phyloP scores from a whole-genome alignment of 192 early-diverging fungal genomes.

The Coemansia sp. region DNA sequence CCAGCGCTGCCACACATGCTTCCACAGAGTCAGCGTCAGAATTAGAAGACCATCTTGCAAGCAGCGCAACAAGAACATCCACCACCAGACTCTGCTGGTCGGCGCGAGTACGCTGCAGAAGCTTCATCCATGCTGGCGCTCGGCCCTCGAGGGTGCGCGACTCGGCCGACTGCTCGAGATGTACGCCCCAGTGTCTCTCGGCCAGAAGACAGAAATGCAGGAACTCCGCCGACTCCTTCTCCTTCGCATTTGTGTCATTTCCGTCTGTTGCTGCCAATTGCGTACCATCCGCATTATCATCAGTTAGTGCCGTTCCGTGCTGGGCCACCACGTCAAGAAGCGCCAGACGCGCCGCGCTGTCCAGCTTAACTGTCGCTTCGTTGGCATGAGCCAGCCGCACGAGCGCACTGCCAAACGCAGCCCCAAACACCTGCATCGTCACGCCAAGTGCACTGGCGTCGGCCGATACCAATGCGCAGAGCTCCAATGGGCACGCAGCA shows the following conservation, averaged over 20 bases:
- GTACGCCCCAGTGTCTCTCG: conserved; percentile 26
- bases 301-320: neutral
- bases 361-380: neutral
- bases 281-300: neutral
- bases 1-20: conserved; percentile 13
- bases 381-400: neutral
- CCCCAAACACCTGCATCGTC: conserved; percentile 8
- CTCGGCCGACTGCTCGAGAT: neutral
- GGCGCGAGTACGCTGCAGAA: conserved; percentile 4
- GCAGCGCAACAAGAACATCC: conserved; percentile 15
- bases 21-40: neutral
- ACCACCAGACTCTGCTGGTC: conserved; percentile 4
- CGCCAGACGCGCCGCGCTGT: conserved; percentile 16
- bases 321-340: conserved; percentile 11
- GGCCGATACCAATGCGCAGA: conserved; percentile 29
- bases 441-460: conserved; percentile 22
- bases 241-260: neutral
- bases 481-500: conserved; percentile 27
- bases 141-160: conserved; percentile 2
- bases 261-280: neutral
- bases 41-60: conserved; percentile 15
- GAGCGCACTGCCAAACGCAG: conserved; percentile 10
- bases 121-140: neutral
- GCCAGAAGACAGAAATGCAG: conserved; percentile 28
- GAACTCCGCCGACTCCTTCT: conserved; percentile 7